phyloP scores from a whole-genome alignment of 148 eudicot genomes.

The Rhododendron ferrugineum region DNA sequence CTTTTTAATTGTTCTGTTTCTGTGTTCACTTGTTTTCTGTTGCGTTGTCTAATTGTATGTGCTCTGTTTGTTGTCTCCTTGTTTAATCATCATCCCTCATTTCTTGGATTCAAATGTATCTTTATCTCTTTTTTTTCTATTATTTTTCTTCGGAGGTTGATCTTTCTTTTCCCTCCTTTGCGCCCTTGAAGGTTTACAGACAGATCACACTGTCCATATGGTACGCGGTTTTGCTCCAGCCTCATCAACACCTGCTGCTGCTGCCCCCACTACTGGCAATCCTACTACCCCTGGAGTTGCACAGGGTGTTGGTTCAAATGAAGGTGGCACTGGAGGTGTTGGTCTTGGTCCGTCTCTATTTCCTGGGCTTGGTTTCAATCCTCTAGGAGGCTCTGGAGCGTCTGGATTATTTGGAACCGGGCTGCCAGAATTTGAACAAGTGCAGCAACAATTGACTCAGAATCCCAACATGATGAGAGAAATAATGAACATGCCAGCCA shows the following conservation, averaged over 20 bases:
- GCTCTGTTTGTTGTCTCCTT: constrained; percentile 5
- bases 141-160: background rate
- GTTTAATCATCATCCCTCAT: background rate
- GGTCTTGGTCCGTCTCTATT: constrained; percentile 62
- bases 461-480: constrained; percentile 98
- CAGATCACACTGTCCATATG: constrained; percentile 80
- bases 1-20: background rate
- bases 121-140: background rate
- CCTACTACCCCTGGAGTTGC: constrained; percentile 31
- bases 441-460: constrained; percentile 91
- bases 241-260: constrained; percentile 36
- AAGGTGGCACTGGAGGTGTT: constrained; percentile 42
- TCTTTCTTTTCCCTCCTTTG: constrained; percentile 8
- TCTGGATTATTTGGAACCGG: constrained; percentile 77
- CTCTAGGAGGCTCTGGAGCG: constrained; percentile 47
- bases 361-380: constrained; percentile 60
- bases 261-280: constrained; percentile 25
- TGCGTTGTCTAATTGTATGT: constrained; percentile 10
- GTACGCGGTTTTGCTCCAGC: constrained; percentile 70
- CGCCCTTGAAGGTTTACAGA: constrained; percentile 49
- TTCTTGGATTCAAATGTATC: constrained; percentile 7
- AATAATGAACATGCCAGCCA: constrained; percentile 88
- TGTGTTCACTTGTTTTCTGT: background rate
- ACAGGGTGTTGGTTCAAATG: constrained; percentile 30
- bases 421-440: constrained; percentile 74